A percentile compares a stretch with the other conserved stretches of the same genome.
These are phyloP conservation scores for Geranium brycei DNA, from an alignment of 345 rosid genomes.

Conservation along the genomic window DNA sequence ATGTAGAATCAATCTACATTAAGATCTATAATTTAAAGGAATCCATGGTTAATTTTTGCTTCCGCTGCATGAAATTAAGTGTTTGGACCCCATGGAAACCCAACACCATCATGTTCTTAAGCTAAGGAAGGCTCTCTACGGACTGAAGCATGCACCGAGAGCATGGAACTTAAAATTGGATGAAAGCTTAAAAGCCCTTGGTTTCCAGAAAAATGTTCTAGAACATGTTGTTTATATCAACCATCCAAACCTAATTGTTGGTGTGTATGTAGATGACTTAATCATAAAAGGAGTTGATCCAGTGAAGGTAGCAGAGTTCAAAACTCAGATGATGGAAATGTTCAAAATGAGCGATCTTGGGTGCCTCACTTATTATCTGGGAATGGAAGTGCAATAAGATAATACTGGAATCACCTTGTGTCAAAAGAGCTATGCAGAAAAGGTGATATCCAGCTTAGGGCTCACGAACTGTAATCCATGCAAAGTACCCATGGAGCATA, in stretches of 20 bases:
- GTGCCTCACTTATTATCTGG: background rate
- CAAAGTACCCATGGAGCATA: background rate
- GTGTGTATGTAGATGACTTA: slow-evolving; percentile 1
- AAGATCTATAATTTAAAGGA: too few relatives aligned
- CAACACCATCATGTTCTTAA: too few relatives aligned
- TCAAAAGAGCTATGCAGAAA: background rate
- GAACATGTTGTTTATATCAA: background rate
- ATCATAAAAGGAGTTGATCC: background rate
- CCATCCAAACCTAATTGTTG: background rate
- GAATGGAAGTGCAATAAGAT: background rate
- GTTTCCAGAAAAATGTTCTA: too few relatives aligned
- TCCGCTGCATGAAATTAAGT: too few relatives aligned
- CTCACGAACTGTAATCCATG: background rate
- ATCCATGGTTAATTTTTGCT: too few relatives aligned
- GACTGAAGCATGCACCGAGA: background rate
- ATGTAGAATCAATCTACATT: too few relatives aligned
- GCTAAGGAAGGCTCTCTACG: too few relatives aligned
- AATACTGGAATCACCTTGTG: background rate
- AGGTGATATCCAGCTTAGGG: background rate
- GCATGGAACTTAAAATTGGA: background rate
- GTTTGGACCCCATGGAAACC: too few relatives aligned
- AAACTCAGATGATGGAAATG: background rate
- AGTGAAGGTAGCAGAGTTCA: background rate
- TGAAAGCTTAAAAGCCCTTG: background rate
- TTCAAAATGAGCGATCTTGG: background rate